phyloP scores from a whole-genome alignment of 345 rosid genomes.

The Bretschneidera sinensis region DNA sequence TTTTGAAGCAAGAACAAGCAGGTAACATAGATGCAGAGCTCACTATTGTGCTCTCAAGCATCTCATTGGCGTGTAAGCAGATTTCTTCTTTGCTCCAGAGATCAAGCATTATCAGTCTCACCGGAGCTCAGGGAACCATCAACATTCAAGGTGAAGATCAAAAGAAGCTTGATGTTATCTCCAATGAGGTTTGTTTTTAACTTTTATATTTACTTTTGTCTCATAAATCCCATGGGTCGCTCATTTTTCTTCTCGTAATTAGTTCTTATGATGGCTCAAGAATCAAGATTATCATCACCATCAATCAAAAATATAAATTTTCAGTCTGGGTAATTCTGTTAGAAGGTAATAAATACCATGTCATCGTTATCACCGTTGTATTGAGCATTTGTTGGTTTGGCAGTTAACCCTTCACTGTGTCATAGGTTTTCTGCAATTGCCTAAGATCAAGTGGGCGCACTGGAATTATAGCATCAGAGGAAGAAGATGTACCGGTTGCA shows the following conservation, averaged over 20 bases:
- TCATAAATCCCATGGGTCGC: no score
- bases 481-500: constrained; percentile 36
- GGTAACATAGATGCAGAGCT: constrained; percentile 35
- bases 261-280: no score
- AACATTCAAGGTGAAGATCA: constrained; percentile 39
- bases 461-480: constrained; percentile 34
- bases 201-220: background rate
- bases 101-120: constrained; percentile 30
- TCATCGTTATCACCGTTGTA: no score
- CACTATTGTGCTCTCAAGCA: constrained; percentile 32
- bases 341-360: no score
- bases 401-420: background rate
- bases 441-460: constrained; percentile 38
- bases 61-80: constrained; percentile 35
- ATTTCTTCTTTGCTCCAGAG: constrained; percentile 35
- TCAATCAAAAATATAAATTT: no score
- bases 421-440: constrained; percentile 36
- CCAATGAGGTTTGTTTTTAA: constrained; percentile 31
- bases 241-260: no score
- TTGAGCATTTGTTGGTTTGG: no score
- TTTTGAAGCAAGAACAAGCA: constrained; percentile 36
- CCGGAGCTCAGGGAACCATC: constrained; percentile 36
- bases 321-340: no score
- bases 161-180: constrained; percentile 43
- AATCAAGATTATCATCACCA: no score